phyloP scores from a whole-genome alignment of 2,329 filamentous ascomycete species.

The Fusarium secorum region DNA sequence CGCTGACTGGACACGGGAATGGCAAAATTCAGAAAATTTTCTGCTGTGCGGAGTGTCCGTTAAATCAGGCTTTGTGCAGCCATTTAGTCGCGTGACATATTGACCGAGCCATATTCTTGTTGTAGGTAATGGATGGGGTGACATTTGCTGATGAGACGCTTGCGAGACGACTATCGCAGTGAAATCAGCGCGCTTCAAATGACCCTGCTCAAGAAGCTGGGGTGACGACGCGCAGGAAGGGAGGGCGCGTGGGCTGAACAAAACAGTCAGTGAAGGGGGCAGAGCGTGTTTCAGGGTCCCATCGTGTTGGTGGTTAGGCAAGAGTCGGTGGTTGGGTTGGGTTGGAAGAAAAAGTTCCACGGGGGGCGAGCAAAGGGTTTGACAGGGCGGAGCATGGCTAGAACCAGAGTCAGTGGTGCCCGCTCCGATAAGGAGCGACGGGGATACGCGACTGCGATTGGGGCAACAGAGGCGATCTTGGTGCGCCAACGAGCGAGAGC shows the following conservation, averaged over 20 bases:
- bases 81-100: background rate
- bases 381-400: constrained; percentile 37
- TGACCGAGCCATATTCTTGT: background rate
- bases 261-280: constrained; percentile 37
- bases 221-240: constrained; percentile 32
- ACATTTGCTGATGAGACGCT: constrained; percentile 34
- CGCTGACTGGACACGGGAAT: constrained; percentile 4
- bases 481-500: constrained; percentile 18
- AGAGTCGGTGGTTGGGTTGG: constrained; percentile 32
- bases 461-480: constrained; percentile 25
- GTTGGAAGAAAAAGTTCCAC: constrained; percentile 26
- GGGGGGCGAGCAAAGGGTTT: constrained; percentile 40
- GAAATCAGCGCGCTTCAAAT: background rate
- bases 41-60: constrained; percentile 29
- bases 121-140: constrained; percentile 6
- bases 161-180: constrained; percentile 26
- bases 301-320: constrained; percentile 35
- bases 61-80: constrained; percentile 14
- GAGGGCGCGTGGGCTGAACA: constrained; percentile 22
- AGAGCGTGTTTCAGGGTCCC: constrained; percentile 42
- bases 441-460: constrained; percentile 33
- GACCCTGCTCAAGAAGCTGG: constrained; percentile 1
- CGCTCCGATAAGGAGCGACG: constrained; percentile 17
- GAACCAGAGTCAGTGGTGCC: constrained; percentile 35
- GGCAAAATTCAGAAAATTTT: constrained; percentile 21